Evolutionary conservation across 148 eudicot genomes (phyloP).

Genomic region (Vaccinium myrtillus): DNA sequence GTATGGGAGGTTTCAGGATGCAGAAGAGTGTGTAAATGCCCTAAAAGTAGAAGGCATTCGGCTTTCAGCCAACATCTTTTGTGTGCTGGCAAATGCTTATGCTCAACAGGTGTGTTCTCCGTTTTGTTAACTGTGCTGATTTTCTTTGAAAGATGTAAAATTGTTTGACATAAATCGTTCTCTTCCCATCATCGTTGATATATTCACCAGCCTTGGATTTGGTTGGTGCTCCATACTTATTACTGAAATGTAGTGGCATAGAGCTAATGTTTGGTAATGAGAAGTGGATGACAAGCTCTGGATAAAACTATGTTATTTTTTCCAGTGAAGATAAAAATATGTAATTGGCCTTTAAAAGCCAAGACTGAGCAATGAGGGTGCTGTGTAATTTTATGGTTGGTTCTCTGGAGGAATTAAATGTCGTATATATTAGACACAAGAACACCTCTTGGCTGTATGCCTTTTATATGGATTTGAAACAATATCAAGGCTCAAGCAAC

Average conservation of each 20-base stretch:
- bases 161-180: neutral
- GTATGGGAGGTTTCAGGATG: conserved; percentile 65
- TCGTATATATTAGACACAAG: neutral
- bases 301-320: neutral
- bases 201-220: neutral
- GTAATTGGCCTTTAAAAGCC: neutral
- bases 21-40: conserved; percentile 65
- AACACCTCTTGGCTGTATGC: neutral
- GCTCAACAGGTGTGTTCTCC: conserved; percentile 47
- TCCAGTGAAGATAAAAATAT: neutral
- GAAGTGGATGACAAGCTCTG: neutral
- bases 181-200: neutral
- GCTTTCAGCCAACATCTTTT: conserved; percentile 51
- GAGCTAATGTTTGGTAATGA: conserved; percentile 8
- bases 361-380: neutral
- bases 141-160: neutral
- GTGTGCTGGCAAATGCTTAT: conserved; percentile 89
- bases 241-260: neutral
- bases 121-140: neutral
- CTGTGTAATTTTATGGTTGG: conserved; percentile 3
- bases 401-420: neutral
- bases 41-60: conserved; percentile 42
- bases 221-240: neutral
- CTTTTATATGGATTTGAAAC: neutral
- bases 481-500: neutral